Base-by-base conservation (phyloP, 768 basidiomycete species). In the Cystobasidiopsis lactophilus region DNA sequence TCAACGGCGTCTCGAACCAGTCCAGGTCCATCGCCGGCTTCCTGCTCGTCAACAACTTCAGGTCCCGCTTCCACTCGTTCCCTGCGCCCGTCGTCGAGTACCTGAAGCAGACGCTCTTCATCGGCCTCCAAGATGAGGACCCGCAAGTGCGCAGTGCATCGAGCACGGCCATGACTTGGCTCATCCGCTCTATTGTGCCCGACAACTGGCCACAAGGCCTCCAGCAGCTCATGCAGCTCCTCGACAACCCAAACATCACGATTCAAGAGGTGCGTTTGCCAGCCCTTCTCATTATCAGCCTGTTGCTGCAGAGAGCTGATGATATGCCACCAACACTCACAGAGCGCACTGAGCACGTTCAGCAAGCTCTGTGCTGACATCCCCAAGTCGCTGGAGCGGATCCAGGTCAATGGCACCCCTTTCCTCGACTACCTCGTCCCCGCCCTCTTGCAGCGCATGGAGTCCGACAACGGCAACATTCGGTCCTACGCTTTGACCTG, bases 341-440 rank as follows among this genome's bases (percentile, higher is more conserved):
- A 81, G 91, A 84, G 82, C 44, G 84, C 86, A 13, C 93, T 96
- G 69, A 82, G 84, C 64, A 80, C 86, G 2, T 74, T 96, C 35
- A 82, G 85, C 68, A 93, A 91, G 66, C 81, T 91, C 50, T 91
- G 85, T 67, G 86, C 95, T 67, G 91, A 98, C 65, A 89, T 85
- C 58, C 88, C 91, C 16, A 77, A 82, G 58, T 86, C 91, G 71
- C 55, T 61, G 29, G 75, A 96, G 69, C 86, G 45, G 30, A 13
- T 23, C n/a, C 14, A 89, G 57, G 83, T 96, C 63, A 79, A 79
- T 61, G 91, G 91, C 50, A 77, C 79, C n/a, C 75, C 85, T 47
- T 85, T 89, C 0, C 77, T 98, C 59, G 85, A 96, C 68, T 85
- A 77, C 66, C 86, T 98, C 79, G 81, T 96, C 60, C 88, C 88